Evolutionary conservation across 768 basidiomycete genomes (phyloP).

Genomic region (Thelephora aurantiotincta): DNA sequence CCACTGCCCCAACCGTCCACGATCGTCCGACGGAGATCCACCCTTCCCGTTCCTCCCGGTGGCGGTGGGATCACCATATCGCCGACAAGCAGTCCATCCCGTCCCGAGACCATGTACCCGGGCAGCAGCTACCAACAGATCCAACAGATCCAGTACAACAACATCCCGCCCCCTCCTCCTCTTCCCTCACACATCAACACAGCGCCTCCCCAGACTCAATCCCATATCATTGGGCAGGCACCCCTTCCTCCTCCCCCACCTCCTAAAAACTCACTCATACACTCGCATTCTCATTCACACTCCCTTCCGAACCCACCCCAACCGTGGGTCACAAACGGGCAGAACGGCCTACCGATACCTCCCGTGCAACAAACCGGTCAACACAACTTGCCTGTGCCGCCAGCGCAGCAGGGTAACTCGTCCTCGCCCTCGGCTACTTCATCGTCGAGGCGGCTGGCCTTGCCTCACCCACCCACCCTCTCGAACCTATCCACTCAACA

Average conservation of each 20-base stretch:
- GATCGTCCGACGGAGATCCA: slow-evolving; percentile 9
- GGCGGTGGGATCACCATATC: slow-evolving; percentile 3
- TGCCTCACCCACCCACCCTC: not conserved
- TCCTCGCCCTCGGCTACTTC: not conserved
- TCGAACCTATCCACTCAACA: slow-evolving; percentile 4
- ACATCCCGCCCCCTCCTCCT: slow-evolving; percentile 10
- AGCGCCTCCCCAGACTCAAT: not conserved
- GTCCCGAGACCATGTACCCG: not conserved
- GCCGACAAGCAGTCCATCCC: not conserved
- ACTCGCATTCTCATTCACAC: too few species aligned
- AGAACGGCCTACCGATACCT: not conserved
- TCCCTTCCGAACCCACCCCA: too few species aligned
- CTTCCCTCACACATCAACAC: slow-evolving; percentile 5
- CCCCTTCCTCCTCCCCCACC: not conserved
- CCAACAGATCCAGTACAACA: not conserved
- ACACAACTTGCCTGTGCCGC: not conserved
- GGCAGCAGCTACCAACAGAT: not conserved
- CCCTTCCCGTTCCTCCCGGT: slow-evolving; percentile 9
- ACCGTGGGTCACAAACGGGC: too few species aligned
- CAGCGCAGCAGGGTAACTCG: not conserved
- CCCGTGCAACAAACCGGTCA: not conserved
- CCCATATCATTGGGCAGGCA: not conserved
- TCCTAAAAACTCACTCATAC: not conserved
- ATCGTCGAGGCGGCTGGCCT: not conserved
- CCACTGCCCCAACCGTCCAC: slow-evolving; percentile 9